Percentiles rank a stretch among this genome's conserved stretches.
Conservation (phyloP, 371 early-diverging fungal genomes). For the Nematocida major region DNA sequence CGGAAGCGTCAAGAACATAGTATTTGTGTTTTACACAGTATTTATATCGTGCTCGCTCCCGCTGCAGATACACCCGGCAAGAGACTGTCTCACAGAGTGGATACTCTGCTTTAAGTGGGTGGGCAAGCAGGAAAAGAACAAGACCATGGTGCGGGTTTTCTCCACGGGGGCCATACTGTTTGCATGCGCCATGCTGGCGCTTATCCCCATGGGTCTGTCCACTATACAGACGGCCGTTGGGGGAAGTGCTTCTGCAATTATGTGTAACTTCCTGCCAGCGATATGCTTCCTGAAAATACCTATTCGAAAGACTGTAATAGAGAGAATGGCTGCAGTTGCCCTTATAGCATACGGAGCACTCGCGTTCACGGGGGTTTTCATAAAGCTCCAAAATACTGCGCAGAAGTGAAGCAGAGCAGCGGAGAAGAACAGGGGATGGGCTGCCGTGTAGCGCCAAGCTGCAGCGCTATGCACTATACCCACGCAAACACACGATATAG, state of each 20-base stretch:
- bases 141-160: constrained; percentile 12
- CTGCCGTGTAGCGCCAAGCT: too few species aligned
- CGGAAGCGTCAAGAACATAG: constrained; percentile 65
- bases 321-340: neutral
- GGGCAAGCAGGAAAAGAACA: neutral
- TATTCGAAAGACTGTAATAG: neutral
- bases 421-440: neutral
- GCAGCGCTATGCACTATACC: too few species aligned
- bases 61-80: constrained; percentile 85
- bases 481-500: too few species aligned
- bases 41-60: constrained; percentile 87
- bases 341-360: constrained; percentile 2
- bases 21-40: constrained; percentile 77
- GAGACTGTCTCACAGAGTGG: constrained; percentile 70
- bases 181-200: constrained; percentile 49
- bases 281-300: constrained; percentile 63
- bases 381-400: neutral
- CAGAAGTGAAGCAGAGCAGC: neutral
- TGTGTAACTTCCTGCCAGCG: constrained; percentile 91
- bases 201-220: constrained; percentile 59
- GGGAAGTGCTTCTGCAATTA: constrained; percentile 88
- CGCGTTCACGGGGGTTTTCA: constrained; percentile 10
- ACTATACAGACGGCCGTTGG: constrained; percentile 82
- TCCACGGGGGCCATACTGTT: constrained; percentile 55
- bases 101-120: constrained; percentile 68